Conservation (phyloP, 1,284 basidiomycete genomes). For the Phenoliferia sp. region DNA sequence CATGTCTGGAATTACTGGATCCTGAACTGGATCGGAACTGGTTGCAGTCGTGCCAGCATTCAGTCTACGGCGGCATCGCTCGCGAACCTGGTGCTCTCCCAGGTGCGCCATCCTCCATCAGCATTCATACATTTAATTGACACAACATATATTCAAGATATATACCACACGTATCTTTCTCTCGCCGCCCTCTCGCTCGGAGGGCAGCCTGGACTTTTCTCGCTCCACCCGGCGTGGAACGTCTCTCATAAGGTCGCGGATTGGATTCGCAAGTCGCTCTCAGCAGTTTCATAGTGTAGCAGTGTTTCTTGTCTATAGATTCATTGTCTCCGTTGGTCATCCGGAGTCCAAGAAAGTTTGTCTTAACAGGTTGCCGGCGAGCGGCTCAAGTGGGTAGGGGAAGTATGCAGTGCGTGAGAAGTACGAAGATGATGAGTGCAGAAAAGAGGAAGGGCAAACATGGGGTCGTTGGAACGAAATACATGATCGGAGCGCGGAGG, state of each 20-base stretch:
- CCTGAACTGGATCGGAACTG: slow-evolving; percentile 55
- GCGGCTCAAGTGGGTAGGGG: neutral
- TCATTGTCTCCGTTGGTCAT: no score
- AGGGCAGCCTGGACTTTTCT: slow-evolving; percentile 43
- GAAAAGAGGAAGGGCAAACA: neutral
- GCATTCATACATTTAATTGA: neutral
- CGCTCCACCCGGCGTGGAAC: slow-evolving; percentile 65
- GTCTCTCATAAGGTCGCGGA: slow-evolving; percentile 56
- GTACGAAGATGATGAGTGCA: neutral
- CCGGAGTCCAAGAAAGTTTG: no score
- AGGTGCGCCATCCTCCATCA: slow-evolving; percentile 48
- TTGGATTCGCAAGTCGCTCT: slow-evolving; percentile 53
- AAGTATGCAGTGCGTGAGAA: neutral
- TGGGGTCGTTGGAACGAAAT: neutral
- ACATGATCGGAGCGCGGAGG: neutral
- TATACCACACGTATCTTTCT: slow-evolving; percentile 81
- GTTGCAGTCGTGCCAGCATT: slow-evolving; percentile 64
- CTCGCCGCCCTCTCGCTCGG: slow-evolving; percentile 67
- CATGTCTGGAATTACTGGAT: slow-evolving; percentile 4
- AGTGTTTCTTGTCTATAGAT: no score
- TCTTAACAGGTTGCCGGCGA: neutral
- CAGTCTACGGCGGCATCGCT: slow-evolving; percentile 74
- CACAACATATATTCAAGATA: slow-evolving; percentile 49
- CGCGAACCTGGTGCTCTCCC: slow-evolving; percentile 72
- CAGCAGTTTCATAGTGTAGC: no score